Evolutionary conservation across 257 asterid genomes (phyloP), one percentile per base, ranked within the genome.

Genomic region (Capsicum pubescens): DNA sequence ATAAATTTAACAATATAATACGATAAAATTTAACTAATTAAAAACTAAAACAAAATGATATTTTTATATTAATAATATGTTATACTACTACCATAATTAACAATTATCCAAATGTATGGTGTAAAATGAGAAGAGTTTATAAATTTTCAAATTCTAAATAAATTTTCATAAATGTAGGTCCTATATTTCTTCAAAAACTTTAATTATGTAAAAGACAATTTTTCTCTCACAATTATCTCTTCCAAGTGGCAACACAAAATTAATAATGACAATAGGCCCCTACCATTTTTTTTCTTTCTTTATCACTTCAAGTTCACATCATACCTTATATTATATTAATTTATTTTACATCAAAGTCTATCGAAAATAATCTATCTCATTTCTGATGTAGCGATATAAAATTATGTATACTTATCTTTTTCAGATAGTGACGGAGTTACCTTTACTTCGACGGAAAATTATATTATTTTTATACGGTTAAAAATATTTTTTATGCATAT

Each of bases 241-340:
- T 21, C 7, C 21, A 52, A 26, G 15, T 52, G 81, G 9, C 26
- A 76, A 52, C 63, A 88, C 89, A 86, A 90, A 90, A 85, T 91
- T 95, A 95, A 93, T 93, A 87, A 95, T 93, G 91, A 80, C 83
- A 19, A 84, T 63, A 86, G 86, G 93, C 90, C 89, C 19, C 90
- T 50, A 82, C 87, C 48, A 79, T 52, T 82, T 59, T 12, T 69
- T 42, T 86, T 13, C 68, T 63, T 76, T 82, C 82, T 36, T 85
- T 85, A 69, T 39, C 54, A 15, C 26, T 78, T 80, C 80, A 13
- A 85, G 55, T 52, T 81, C 60, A 48, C 46, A 46, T 46, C 84
- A 67, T 70, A 46, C 66, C 58, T 87, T 19, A 14, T 13, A 26
- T n/a, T 26, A 26, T 26, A 26, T 26, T 26, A 26, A 26, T 26